A percentile compares a stretch with the other conserved stretches of the same genome.
phyloP scores from a whole-genome alignment of 2,329 filamentous ascomycete genomes.

The Aspergillus ibericus region DNA sequence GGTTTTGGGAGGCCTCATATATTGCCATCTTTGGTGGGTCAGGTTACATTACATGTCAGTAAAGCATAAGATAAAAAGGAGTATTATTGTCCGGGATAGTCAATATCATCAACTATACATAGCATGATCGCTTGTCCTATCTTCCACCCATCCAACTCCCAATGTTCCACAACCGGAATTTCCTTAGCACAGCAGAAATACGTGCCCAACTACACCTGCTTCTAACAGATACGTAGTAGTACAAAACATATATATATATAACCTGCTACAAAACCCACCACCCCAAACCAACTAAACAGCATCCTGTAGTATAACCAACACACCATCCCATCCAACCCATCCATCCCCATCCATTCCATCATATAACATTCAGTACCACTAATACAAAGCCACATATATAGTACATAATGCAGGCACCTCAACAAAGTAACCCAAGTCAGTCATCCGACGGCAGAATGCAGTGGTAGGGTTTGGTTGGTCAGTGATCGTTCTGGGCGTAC shows the following conservation, averaged over 20 bases:
- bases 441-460: no score
- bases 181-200: not conserved
- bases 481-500: not conserved
- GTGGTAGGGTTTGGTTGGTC: no score
- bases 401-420: not conserved
- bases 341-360: not conserved
- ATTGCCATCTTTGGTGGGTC: not conserved
- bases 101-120: not conserved
- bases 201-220: not conserved
- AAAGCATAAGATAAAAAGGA: constrained; percentile 8
- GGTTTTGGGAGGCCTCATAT: constrained; percentile 1
- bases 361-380: not conserved
- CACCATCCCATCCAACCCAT: no score
- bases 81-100: not conserved
- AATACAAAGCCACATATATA: not conserved
- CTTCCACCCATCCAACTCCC: not conserved
- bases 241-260: not conserved
- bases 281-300: no score
- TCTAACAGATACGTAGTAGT: no score
- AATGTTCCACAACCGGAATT: not conserved
- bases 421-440: not conserved
- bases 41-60: constrained; percentile 12
- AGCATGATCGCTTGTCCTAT: not conserved
- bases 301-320: no score
- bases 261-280: not conserved